Evolutionary conservation across 371 early-diverging fungal species (phyloP).

Genomic region (Mucor plumbeus): DNA sequence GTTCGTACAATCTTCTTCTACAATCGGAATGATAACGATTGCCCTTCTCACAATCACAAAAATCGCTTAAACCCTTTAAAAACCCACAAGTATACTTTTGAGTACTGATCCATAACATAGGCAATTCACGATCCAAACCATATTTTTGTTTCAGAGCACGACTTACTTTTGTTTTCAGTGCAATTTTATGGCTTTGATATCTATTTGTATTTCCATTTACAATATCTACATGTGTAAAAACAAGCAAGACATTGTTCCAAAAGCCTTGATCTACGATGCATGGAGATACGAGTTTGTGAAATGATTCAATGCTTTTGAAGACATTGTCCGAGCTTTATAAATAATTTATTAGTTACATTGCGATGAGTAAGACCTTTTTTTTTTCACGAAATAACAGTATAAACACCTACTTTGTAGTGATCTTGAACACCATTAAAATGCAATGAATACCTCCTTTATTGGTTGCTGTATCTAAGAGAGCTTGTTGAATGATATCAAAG

Average conservation of each 20-base stretch:
- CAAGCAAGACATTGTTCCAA: conserved; percentile 50
- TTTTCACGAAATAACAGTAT: neutral
- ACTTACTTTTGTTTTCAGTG: conserved; percentile 34
- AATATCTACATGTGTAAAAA: conserved; percentile 50
- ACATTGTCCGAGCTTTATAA: conserved; percentile 34
- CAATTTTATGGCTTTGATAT: conserved; percentile 36
- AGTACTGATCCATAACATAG: conserved; percentile 51
- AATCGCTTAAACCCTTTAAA: conserved; percentile 39
- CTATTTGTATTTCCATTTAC: conserved; percentile 23
- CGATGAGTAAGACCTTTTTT: neutral
- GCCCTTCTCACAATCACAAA: conserved; percentile 46
- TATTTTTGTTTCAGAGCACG: conserved; percentile 31
- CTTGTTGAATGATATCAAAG: conserved; percentile 31
- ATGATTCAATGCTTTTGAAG: conserved; percentile 32
- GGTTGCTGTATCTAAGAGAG: conserved; percentile 26
- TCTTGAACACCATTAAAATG: conserved; percentile 38
- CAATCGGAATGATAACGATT: conserved; percentile 45
- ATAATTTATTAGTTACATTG: neutral
- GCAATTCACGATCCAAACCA: conserved; percentile 30
- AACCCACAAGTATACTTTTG: conserved; percentile 41
- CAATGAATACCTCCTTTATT: conserved; percentile 25
- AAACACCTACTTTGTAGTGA: conserved; percentile 34
- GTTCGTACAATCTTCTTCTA: conserved; percentile 43
- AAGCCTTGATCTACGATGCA: neutral
- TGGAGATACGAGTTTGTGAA: conserved; percentile 27